These are phyloP conservation scores for Annona squamosa DNA, from an alignment of 164 flowering plant species.

Conservation along the genomic window DNA sequence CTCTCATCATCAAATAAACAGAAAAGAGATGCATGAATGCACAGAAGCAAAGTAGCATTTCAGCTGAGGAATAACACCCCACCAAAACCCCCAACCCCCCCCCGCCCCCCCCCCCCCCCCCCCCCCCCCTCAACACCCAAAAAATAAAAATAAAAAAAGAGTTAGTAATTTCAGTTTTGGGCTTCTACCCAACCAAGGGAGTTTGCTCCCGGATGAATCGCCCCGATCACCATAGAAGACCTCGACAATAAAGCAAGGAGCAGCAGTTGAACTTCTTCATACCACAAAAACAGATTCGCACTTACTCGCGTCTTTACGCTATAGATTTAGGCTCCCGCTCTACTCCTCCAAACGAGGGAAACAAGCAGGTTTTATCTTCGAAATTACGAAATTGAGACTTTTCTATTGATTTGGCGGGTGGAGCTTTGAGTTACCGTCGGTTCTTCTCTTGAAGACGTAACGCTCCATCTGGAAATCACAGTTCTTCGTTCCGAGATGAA, in stretches of 20 bases:
- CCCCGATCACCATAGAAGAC: not conserved
- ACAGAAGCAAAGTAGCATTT: not conserved
- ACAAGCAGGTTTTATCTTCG: too few relatives aligned
- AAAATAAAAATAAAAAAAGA: not conserved
- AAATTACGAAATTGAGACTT: too few relatives aligned
- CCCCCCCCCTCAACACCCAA: not conserved
- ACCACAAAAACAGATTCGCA: too few relatives aligned
- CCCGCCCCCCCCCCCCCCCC: too few relatives aligned
- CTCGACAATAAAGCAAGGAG: too few relatives aligned
- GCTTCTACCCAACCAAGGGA: not conserved
- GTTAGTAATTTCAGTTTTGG: not conserved
- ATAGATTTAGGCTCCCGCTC: too few relatives aligned
- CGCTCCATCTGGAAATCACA: conserved; percentile 85
- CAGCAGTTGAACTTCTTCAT: too few relatives aligned
- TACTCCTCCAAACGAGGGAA: too few relatives aligned
- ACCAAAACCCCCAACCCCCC: too few relatives aligned
- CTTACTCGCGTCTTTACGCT: too few relatives aligned
- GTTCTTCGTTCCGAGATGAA: conserved; percentile 76
- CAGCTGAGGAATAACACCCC: too few relatives aligned
- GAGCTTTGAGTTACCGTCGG: conserved; percentile 35
- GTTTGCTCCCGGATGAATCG: not conserved
- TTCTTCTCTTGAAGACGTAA: conserved; percentile 67
- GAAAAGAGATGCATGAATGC: not conserved
- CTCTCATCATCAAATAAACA: not conserved
- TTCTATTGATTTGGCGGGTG: too few relatives aligned